Base-by-base conservation (phyloP, 2,329 filamentous ascomycete species). In the Cadophora sp. region DNA sequence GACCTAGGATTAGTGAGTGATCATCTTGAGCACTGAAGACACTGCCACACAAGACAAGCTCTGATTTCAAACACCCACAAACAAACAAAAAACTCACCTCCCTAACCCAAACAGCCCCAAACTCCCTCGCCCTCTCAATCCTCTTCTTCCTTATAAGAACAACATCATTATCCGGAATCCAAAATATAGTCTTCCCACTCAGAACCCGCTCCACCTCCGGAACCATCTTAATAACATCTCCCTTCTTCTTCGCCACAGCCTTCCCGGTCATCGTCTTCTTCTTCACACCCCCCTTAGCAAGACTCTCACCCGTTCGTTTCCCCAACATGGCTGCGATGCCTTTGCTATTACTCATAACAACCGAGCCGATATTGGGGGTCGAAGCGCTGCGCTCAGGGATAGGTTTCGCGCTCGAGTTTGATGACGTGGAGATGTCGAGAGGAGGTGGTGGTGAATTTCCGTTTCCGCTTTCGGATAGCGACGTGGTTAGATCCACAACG, bases 161-260 rank as follows among this genome's bases (percentile, higher is more conserved):
- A 56, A 91, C 84, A 70, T 95, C 90, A 70, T 93, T 87, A 71
- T 96, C 91, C 0, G 94, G 95, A 6, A 97, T 87, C 76, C 96
- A 97, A 79, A 88, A 92, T 70, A 93, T 90, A 0, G 80, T 77
- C n/a, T 91, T 77, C 0, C 80, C 84, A 53, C 80, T 83, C 75
- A 94, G 89, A 5, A 92, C 83, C 71, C 85, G 83, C 65, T 85
- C 78, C 0, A 78, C 76, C 68, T 87, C 83, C 0, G 87, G 83
- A 0, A 85, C 80, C 22, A 82, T 68, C 59, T 82, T 83, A 24
- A 83, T 66, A 1, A 76, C 68, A 1, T 75, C 67, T 6, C 27
- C 27, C 50, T 81, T 73, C 74, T 87, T 88, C 75, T 86, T 88
- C 24, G 45, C 7, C 27, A 18, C 30, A 1, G 11, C 20, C 48